Percentiles rank a stretch among this genome's conserved stretches.
Evolutionary conservation across 1,139 yeast genomes (phyloP).

Genomic region (Geotrichum candidum): DNA sequence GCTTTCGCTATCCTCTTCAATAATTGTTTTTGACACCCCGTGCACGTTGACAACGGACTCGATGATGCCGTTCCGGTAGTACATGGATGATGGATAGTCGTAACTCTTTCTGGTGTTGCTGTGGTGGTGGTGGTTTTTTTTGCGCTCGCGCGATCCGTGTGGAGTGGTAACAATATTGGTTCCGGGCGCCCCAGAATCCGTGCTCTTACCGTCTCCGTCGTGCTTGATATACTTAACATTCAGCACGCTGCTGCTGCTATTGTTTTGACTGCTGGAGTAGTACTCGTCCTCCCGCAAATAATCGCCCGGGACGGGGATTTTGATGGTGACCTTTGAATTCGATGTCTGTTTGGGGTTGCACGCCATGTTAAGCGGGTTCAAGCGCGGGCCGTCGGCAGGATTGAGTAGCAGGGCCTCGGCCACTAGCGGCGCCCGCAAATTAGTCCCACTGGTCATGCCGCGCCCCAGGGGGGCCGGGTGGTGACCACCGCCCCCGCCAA

Average conservation of each 20-base stretch:
- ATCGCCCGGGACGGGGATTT: too few species aligned
- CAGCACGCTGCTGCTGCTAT: background rate
- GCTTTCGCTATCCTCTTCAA: conserved; percentile 26
- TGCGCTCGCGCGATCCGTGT: too few species aligned
- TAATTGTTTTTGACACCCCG: conserved; percentile 83
- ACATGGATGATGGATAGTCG: conserved; percentile 25
- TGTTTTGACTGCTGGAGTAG: conserved; percentile 24
- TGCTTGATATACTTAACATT: too few species aligned
- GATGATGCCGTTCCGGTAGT: conserved; percentile 59
- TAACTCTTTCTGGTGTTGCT: too few species aligned
- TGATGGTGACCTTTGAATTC: conserved; percentile 44
- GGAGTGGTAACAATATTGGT: too few species aligned
- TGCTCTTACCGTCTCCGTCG: too few species aligned
- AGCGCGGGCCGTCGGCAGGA: conserved; percentile 12
- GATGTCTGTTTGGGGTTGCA: conserved; percentile 72
- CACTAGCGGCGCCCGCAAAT: too few species aligned
- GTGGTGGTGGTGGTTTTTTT: too few species aligned
- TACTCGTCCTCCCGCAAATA: too few species aligned
- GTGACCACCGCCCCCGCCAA: conserved; percentile 20
- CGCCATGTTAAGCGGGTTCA: conserved; percentile 56
- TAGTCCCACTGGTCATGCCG: background rate
- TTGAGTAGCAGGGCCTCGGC: too few species aligned
- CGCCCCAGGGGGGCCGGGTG: conserved; percentile 82
- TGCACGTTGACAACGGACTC: conserved; percentile 80
- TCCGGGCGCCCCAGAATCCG: too few species aligned